phyloP scores from a whole-genome alignment of 2,329 filamentous ascomycete genomes.

The Beauveria pseudobassiana region DNA sequence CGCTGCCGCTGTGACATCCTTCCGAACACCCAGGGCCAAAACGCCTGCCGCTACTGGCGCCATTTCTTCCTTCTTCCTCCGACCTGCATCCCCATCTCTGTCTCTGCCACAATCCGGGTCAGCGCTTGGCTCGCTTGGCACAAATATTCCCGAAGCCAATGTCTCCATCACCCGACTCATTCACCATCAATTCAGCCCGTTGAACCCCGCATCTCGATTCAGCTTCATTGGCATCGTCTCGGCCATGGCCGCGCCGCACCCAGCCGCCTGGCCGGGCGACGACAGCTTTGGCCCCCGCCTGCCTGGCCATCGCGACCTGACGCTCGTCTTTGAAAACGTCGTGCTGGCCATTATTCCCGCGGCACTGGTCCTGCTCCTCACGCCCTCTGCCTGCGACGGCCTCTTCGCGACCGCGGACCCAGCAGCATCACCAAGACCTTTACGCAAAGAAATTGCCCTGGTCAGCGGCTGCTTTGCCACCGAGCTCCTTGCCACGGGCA shows the following conservation, averaged over 20 bases:
- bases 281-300: not conserved
- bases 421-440: not conserved
- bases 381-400: not conserved
- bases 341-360: not conserved
- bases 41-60: not conserved
- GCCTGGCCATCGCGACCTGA: not conserved
- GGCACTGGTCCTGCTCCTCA: not conserved
- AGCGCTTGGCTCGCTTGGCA: not conserved
- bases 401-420: not conserved
- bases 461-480: not conserved
- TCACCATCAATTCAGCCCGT: not conserved
- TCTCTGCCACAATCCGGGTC: not conserved
- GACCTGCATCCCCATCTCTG: not conserved
- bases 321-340: conserved; percentile 5
- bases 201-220: not conserved
- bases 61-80: not conserved
- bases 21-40: not conserved
- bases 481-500: not conserved
- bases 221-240: not conserved
- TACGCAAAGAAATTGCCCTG: not conserved
- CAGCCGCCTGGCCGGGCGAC: not conserved
- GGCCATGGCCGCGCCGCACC: not conserved
- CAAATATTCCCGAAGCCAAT: not conserved
- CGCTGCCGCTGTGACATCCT: not conserved
- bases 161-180: not conserved